Base-by-base conservation (phyloP, 768 basidiomycete genomes). In the Fomitopsis pulvina region DNA sequence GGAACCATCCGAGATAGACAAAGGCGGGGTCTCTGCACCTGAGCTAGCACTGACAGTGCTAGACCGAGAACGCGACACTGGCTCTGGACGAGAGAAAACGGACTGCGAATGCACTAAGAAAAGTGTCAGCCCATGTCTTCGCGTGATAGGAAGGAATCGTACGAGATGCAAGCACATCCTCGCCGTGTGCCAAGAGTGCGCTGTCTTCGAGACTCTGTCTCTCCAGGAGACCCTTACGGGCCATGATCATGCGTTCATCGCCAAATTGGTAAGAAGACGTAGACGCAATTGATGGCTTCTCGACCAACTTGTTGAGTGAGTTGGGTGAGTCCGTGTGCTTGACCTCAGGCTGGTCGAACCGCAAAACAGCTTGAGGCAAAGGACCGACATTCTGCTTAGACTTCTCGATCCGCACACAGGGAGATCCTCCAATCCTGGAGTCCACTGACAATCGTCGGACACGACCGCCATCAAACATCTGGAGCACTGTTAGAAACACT, bases 381-480 rank as follows among this genome's bases (percentile, higher is more conserved):
- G 38, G 69, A n/a, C 75, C 67, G 8, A 67, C 65, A 0, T 72
- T 62, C 41, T 79, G 71, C 60, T 80, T 85, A 52, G 79, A 71
- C 60, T 86, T 84, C 56, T 83, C 83, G 7, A 77, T 72, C 34
- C 79, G 76, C 18, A 78, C 71, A 50, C 82, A 87, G 0, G 87
- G 87, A 1, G 87, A 90, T 2, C 72, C 72, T n/a, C 82, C 80
- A 16, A 85, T 79, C 43, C 76, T 68, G 0, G 83, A 84, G 11
- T 76, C 80, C 9, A 87, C 69, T 0, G 88, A 88, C 11, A 73
- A 68, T 27, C 87, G 80, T 26, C 83, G 80, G 45, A 86, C 80
- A 47, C 80, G 84, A 2, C 84, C 87, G 47, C 86, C 88, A 43
- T 83, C 87, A 28, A 90, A 68, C 87, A 91, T 89, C 84, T 87